Conservation (phyloP, 2,329 filamentous ascomycete genomes). For the Tolypocladium capitatum region DNA sequence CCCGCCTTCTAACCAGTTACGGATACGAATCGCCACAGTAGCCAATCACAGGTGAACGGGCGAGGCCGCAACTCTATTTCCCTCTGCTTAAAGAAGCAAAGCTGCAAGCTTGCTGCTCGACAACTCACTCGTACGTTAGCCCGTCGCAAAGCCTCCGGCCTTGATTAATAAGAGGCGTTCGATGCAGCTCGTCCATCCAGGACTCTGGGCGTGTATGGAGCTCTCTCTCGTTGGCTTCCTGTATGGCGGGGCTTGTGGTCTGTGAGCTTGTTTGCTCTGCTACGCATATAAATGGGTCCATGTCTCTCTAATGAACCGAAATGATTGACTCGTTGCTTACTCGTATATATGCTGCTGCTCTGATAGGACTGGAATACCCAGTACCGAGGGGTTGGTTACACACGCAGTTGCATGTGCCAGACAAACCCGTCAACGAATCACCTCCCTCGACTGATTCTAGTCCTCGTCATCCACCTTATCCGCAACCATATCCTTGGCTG, state of each 20-base stretch:
- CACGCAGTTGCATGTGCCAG: background rate
- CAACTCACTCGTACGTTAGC: no score
- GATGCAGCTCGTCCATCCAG: background rate
- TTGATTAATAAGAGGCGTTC: background rate
- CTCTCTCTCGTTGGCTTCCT: background rate
- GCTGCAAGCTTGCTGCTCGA: no score
- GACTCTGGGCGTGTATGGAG: background rate
- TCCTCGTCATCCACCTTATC: constrained; percentile 41
- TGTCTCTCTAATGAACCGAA: background rate
- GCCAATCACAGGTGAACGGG: no score
- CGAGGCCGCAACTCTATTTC: no score
- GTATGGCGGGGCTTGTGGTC: background rate
- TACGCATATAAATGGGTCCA: background rate
- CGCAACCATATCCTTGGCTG: constrained; percentile 33
- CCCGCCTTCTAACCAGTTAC: no score
- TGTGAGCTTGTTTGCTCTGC: background rate
- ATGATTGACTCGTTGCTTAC: background rate
- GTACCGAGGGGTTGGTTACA: background rate
- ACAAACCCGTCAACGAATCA: background rate
- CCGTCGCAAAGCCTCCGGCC: no score
- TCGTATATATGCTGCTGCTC: background rate
- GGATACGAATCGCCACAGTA: no score
- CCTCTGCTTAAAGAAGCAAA: no score
- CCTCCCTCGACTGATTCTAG: constrained; percentile 10
- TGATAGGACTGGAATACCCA: background rate